Evolutionary conservation across 2,329 filamentous ascomycete genomes (phyloP), one percentile per base, ranked within the genome.

Genomic region (Fusarium chuoi): DNA sequence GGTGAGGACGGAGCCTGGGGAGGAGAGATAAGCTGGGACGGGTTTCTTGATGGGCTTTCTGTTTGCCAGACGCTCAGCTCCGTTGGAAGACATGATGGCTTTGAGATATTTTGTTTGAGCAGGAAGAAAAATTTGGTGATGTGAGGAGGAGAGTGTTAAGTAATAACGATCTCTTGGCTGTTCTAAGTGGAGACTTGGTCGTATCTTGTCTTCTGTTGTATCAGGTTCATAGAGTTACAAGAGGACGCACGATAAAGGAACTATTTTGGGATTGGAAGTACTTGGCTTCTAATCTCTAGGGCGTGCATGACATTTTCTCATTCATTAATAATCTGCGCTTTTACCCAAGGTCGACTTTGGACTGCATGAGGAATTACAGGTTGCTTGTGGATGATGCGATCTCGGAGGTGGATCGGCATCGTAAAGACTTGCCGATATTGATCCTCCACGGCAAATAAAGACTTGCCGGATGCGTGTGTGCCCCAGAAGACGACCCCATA

Each of bases 11-110:
- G 85, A 86, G 10, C 83, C 84, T 12, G 81, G 80, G 6, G 77
- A 81, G 14, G 85, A 81, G 7, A 87, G 83, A 63, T 87, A 87
- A 11, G 87, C 87, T 44, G 87, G 87, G 39, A 84, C 83, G 17
- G 86, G 86, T 73, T 83, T 84, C 39, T 85, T 85, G 62, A 87
- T 82, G 17, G 83, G 83, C 66, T 84, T 83, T 42, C 85, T 82
- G 73, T 83, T 82, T 69, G 80, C 79, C 46, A 85, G 84, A 30
- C 85, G 84, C 62, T 82, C 79, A n/a, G 79, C 77, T 42, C 77
- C 75, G 45, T 74, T 73, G 58, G 72, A 71, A 13, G 74, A 63
- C 77, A 78, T 78, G 35, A 49, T 75, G 26, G 9, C 17, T 30
- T 30, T 45, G 42, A 39, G 45, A 1, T 14, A 4, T 17, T 41